These are phyloP conservation scores for Amphibolis antarctica DNA, from an alignment of 106 monocot species.

Conservation along the genomic window DNA sequence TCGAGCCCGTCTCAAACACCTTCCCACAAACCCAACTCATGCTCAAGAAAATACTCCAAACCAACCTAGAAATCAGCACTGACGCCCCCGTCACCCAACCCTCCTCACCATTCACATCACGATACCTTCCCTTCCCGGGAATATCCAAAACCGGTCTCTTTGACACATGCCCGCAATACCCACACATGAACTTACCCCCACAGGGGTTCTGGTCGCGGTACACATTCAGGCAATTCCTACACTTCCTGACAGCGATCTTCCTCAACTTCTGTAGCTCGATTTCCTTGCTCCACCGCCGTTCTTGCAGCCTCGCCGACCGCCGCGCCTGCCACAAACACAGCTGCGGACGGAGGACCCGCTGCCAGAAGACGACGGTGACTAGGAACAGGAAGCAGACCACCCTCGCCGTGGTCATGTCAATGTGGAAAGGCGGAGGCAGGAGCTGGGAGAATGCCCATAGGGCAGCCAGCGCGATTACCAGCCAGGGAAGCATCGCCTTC, in stretches of 20 bases:
- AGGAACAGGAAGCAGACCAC: conserved; percentile 53
- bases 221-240: conserved; percentile 55
- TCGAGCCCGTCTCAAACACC: conserved; percentile 26
- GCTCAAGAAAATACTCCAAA: conserved; percentile 23
- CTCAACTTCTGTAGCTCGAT: conserved; percentile 56
- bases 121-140: conserved; percentile 13
- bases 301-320: conserved; percentile 41
- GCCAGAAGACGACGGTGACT: conserved; percentile 50
- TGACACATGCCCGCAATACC: conserved; percentile 60
- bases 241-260: conserved; percentile 43
- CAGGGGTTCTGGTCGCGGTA: conserved; percentile 62
- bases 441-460: conserved; percentile 60
- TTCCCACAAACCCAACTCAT: conserved; percentile 37
- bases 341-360: conserved; percentile 47
- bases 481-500: conserved; percentile 61
- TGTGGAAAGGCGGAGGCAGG: conserved; percentile 33
- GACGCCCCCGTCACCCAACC: conserved; percentile 26
- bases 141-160: conserved; percentile 58
- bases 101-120: conserved; percentile 10
- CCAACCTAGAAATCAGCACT: conserved; percentile 11
- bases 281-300: conserved; percentile 31
- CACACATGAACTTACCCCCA: conserved; percentile 65
- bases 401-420: conserved; percentile 58
- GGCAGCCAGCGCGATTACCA: conserved; percentile 41
- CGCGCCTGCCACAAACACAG: conserved; percentile 47